These are phyloP conservation scores for Aureobasidium lini DNA, from an alignment of 2,329 filamentous ascomycete genomes.

Conservation along the genomic window DNA sequence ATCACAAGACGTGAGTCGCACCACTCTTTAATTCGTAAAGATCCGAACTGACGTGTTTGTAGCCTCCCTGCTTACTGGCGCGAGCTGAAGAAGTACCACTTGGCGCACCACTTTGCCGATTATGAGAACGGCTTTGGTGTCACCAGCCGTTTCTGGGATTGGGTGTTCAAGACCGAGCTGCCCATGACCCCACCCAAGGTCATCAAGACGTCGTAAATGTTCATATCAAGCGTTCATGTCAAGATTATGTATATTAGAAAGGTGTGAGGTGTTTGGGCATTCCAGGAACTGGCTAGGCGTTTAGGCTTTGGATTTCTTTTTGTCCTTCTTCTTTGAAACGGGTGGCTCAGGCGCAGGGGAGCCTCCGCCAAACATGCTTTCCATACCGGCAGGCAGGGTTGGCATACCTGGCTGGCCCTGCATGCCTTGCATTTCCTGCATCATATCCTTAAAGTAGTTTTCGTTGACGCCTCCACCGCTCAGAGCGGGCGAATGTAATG, in stretches of 20 bases:
- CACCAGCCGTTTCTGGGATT: slow-evolving; percentile 93
- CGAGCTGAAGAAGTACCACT: slow-evolving; percentile 91
- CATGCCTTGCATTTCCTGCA: slow-evolving; percentile 74
- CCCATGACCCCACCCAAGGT: slow-evolving; percentile 41
- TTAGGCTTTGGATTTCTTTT: slow-evolving; percentile 11
- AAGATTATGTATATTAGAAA: neutral
- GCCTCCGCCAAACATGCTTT: neutral
- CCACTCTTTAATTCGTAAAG: neutral
- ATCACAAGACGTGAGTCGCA: slow-evolving; percentile 69
- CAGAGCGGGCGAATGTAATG: slow-evolving; percentile 80
- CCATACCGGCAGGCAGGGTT: slow-evolving; percentile 9
- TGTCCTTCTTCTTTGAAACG: slow-evolving; percentile 13
- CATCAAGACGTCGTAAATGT: slow-evolving; percentile 34
- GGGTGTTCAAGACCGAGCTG: slow-evolving; percentile 83
- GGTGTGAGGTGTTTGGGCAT: neutral
- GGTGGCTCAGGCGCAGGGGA: slow-evolving; percentile 6
- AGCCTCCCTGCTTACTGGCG: slow-evolving; percentile 82
- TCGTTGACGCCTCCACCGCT: slow-evolving; percentile 90
- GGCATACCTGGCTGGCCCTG: slow-evolving; percentile 15
- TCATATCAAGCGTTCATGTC: neutral
- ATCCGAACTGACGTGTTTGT: neutral
- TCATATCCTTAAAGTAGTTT: slow-evolving; percentile 93
- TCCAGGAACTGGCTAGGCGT: neutral
- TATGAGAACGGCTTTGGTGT: slow-evolving; percentile 97
- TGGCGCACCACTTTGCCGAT: slow-evolving; percentile 95